A percentile compares a stretch with the other conserved stretches of the same genome.
Evolutionary conservation across 441 rosid species (phyloP).

Genomic region (Bruguiera hainesii): DNA sequence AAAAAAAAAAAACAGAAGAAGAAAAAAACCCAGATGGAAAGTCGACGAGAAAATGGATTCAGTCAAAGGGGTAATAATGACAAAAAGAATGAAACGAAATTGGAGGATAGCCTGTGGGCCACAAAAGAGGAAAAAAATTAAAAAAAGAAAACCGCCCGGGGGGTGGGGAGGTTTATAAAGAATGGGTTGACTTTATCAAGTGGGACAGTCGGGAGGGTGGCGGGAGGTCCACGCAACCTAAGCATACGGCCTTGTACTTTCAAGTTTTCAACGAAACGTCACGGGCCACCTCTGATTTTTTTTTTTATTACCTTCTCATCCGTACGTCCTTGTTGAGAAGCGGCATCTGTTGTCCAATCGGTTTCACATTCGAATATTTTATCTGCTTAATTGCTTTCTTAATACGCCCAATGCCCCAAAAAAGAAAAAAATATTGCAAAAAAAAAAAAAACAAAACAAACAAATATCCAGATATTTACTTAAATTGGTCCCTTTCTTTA

Average conservation of each 20-base stretch:
- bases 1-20: not conserved
- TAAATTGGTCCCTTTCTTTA: too few relatives aligned
- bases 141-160: too few relatives aligned
- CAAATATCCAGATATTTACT: not conserved
- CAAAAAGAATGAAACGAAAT: not conserved
- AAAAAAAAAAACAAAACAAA: not conserved
- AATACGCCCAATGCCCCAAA: not conserved
- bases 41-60: not conserved
- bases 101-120: conserved; percentile 8
- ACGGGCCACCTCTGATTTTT: not conserved
- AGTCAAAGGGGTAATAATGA: conserved; percentile 1
- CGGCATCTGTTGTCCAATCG: not conserved
- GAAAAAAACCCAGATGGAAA: too few relatives aligned
- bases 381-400: not conserved
- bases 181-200: conserved; percentile 30
- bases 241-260: conserved; percentile 14
- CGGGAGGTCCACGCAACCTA: conserved; percentile 22
- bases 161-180: too few relatives aligned
- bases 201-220: not conserved
- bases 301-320: conserved; percentile 5
- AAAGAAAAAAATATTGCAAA: not conserved
- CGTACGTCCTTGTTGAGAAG: conserved; percentile 7
- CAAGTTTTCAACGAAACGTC: conserved; percentile 2
- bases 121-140: not conserved
- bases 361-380: not conserved